Percentiles rank a stretch among this genome's conserved stretches.
These are phyloP conservation scores for Nevesoporus exiguus DNA, from an alignment of 768 basidiomycete species.

Conservation along the genomic window DNA sequence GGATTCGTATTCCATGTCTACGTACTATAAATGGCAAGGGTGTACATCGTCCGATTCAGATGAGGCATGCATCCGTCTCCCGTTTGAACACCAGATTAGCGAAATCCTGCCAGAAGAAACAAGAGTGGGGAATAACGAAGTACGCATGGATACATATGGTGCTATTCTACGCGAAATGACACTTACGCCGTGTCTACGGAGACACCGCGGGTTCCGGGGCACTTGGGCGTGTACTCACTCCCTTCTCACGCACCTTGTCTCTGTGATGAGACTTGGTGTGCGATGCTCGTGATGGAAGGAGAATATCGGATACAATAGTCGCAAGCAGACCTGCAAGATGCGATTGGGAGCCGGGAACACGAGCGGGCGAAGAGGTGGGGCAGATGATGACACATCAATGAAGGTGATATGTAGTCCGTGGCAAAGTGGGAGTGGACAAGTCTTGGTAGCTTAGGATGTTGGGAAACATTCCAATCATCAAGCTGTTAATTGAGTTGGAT, in stretches of 20 bases:
- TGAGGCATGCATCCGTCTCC: constrained; percentile 80
- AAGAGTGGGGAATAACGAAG: constrained; percentile 82
- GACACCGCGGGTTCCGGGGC: constrained; percentile 88
- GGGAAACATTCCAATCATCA: too few species aligned
- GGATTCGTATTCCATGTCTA: constrained; percentile 99
- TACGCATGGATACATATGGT: constrained; percentile 21
- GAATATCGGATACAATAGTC: constrained; percentile 98
- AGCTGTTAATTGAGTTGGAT: too few species aligned
- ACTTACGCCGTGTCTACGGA: constrained; percentile 71
- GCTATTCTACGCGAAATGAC: not conserved
- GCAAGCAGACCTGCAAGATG: too few species aligned
- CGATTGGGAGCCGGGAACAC: too few species aligned
- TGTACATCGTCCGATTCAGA: constrained; percentile 78
- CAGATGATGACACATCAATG: too few species aligned
- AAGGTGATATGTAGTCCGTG: too few species aligned
- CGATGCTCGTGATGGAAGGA: constrained; percentile 99
- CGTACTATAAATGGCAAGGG: constrained; percentile 97
- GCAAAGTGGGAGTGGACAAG: too few species aligned
- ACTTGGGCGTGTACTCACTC: constrained; percentile 95
- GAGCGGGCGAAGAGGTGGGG: too few species aligned
- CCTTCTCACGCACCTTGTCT: constrained; percentile 85
- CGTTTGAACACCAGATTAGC: constrained; percentile 78
- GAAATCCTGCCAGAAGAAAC: constrained; percentile 87
- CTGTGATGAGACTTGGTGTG: constrained; percentile 92
- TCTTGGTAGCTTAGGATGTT: too few species aligned